Evolutionary conservation across 352 stramenopile genomes (phyloP), one percentile per base, ranked within the genome.

Genomic region (Pythium apleroticum): DNA sequence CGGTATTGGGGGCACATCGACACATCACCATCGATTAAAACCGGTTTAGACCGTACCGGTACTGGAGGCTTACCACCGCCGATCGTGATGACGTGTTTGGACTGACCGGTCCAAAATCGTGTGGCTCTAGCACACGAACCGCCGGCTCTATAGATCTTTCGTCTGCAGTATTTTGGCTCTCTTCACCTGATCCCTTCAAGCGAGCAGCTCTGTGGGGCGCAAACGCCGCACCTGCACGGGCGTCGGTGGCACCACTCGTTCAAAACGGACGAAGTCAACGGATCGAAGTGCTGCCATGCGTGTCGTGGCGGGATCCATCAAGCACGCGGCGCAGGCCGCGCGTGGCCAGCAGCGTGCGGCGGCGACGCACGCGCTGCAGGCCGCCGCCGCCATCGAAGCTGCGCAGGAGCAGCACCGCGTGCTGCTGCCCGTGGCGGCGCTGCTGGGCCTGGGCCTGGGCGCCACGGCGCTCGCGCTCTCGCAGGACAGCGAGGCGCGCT

Each of bases 361-460:
- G 0, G 45, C 59, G 31, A 37, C 24, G 22, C 60, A 66, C 31
- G 60, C 58, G 52, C 22, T 71, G 45, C 71, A 75, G 55, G 73
- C 71, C 28, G 79, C 77, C 27, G 60, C 69, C 72, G 70, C 69
- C 24, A 22, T 66, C 28, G 41, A 63, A 39, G 45, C 35, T 37
- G 24, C 31, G 25, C 57, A 56, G 30, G 49, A 63, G 19, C 33
- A 56, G 20, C 35, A 41, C 5, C 63, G 52, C 52, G 22, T 59
- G 25, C 52, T 57, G 50, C 46, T 63, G 28, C 57, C 73, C 28
- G 54, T 76, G 54, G 74, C 76, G 33, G 73, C 71, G 37, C 63
- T 88, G 71, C 78, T 80, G 31, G 72, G 74, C 19, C 73, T 69
- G 35, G 60, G 78, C 12, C 31, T 81, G 11, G 76, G 68, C 49